Evolutionary conservation across 2,329 filamentous ascomycete species (phyloP).

Genomic region (Hypoxylon sp.): DNA sequence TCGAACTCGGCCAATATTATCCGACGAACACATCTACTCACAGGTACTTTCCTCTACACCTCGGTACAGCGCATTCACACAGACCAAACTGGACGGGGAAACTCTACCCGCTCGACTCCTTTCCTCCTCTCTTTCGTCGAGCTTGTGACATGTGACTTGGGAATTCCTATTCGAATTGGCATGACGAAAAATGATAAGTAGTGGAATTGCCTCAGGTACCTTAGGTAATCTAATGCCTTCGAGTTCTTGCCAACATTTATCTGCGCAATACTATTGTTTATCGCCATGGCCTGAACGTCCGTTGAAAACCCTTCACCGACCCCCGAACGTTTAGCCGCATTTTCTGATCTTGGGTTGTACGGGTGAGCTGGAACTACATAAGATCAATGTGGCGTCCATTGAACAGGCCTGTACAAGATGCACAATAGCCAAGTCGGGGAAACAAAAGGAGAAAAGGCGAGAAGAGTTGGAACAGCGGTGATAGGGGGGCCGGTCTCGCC

Average conservation of each 20-base stretch:
- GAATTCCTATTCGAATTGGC: not conserved
- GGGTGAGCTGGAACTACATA: not conserved
- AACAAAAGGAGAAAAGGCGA: conserved; percentile 2
- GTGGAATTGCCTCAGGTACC: not conserved
- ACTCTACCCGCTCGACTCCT: conserved; percentile 15
- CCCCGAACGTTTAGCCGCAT: conserved; percentile 5
- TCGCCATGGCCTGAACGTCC: not conserved
- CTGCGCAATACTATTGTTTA: not conserved
- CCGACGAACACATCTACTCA: conserved; percentile 5
- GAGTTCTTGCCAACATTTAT: not conserved
- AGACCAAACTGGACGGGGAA: conserved; percentile 1
- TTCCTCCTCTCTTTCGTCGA: not conserved
- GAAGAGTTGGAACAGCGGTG: not conserved
- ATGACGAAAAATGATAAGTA: not conserved
- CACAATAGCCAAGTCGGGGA: not conserved
- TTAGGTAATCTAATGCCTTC: not conserved
- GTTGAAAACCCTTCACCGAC: not conserved
- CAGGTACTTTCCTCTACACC: conserved; percentile 16
- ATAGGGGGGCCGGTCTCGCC: not conserved
- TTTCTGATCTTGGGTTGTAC: not conserved
- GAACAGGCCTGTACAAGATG: not conserved
- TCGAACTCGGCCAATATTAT: conserved; percentile 27
- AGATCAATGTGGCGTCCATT: not conserved
- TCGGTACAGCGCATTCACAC: conserved; percentile 12
- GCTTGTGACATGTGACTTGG: conserved; percentile 7